Evolutionary conservation across 192 early-diverging fungal species (phyloP), one percentile per base, ranked within the genome.

Genomic region (Backusella westeae): DNA sequence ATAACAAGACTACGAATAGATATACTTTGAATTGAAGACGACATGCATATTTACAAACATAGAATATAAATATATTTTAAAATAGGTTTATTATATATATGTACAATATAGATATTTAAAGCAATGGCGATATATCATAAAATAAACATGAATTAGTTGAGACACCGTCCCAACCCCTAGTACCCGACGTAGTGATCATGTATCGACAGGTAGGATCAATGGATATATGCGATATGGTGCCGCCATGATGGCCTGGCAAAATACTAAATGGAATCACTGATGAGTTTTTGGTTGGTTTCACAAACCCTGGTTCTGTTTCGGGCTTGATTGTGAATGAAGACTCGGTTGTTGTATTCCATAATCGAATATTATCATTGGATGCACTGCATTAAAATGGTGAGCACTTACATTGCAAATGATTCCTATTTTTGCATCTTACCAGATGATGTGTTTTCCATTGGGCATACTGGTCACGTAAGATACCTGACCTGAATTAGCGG

Each of bases 121-220:
- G 17, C 36, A 88, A 68, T 10, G 94, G 88, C 26, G 79, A 82
- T 72, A 98, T 90, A 46, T 91, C 91, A 78, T 99, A 98, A 15
- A 97, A 91, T 39, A 98, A 81, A 75, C 94, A 96, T 32, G 88
- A 77, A 78, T 96, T 96, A 52, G 92, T 95, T 56, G 91, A 89
- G 9, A 82, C 69, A 49, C 97, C 97, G 46, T 98, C 97, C 97
- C 97, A 99, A n/a, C 97, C 98, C 29, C 96, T 85, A 81, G 91
- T 96, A 19, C 98, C 98, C 1, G 95, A 95, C 1, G 94, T 90
- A 6, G 92, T 97, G 29, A 99, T 87, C 95, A 99, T 90, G 66
- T 91, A 97, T 32, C 87, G 85, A 59, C 90, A 90, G 4, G 86
- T 82, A 23, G 87, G 84, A 81, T 97, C 96, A 56, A 96, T 87